These are phyloP conservation scores for Nelumbo lutea DNA, from an alignment of 164 flowering plant species.

Conservation along the genomic window DNA sequence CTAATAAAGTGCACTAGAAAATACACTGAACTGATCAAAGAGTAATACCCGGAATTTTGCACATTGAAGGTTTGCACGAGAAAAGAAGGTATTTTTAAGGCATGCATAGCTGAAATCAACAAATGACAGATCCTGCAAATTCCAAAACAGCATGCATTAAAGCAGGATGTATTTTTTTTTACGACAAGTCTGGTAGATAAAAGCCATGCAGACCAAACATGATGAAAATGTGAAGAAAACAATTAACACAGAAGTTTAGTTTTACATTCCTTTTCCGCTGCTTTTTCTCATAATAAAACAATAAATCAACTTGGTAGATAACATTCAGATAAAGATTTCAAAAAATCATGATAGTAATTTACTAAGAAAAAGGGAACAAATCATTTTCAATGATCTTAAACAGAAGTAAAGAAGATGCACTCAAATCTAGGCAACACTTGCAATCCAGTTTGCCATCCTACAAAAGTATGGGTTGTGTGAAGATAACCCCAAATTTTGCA, in stretches of 20 bases:
- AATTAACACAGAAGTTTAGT: background rate
- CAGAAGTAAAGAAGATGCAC: background rate
- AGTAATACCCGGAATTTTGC: conserved; percentile 73
- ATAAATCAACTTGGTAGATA: background rate
- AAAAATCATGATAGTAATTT: background rate
- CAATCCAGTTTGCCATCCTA: background rate
- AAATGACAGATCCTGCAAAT: conserved; percentile 69
- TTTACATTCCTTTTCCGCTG: background rate
- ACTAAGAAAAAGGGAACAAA: background rate
- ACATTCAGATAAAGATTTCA: background rate
- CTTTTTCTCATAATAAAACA: background rate
- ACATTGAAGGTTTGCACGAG: conserved; percentile 86
- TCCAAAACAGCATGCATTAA: conserved; percentile 1
- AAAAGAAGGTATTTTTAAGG: conserved; percentile 70
- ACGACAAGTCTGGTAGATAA: background rate
- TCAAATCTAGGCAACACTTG: background rate
- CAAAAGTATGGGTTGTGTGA: background rate
- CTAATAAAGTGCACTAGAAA: background rate
- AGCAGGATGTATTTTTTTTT: background rate
- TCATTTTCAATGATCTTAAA: background rate
- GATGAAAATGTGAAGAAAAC: background rate
- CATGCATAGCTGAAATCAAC: conserved; percentile 94
- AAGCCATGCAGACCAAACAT: background rate
- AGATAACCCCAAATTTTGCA: background rate
- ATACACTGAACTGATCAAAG: background rate